Evolutionary conservation across 106 monocot species (phyloP), one percentile per base, ranked within the genome.

Genomic region (Cymbidium sinense): DNA sequence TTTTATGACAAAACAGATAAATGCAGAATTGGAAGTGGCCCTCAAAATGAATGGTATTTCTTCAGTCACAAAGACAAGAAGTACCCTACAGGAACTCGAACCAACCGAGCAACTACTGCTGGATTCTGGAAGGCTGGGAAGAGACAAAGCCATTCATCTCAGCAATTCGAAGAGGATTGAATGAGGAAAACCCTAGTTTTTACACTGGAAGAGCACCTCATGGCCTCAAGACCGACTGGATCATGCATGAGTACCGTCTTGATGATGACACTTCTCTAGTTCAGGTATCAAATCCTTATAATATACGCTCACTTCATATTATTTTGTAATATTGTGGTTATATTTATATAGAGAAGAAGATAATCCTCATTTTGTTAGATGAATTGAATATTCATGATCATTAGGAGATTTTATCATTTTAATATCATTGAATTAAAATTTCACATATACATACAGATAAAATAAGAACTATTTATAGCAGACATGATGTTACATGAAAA

Each of bases 211-310:
- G 94, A 79, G 94, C 94, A 0, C 94, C 94, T n/a, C 91, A 89
- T 64, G 94, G 94, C 58, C 88, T 86, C 81, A 94, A 91, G 85
- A 91, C 94, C 12, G 94, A 94, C 30, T 94, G 94, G 94, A 94
- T 94, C 84, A 94, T 94, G 91, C 94, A 94, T 28, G 94, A 94
- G 76, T 94, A 94, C 77, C 93, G 93, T 43, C 85, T 92, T 7
- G 85, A 89, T 27, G 84, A 86, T 35, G 87, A 78, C 43, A 82
- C 29, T 43, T 31, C 81, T 0, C 80, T 10, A 1, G 7, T 79
- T 82, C 67, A 67, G 67, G 67, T 67, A 67, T 67, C 12, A 15
- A 11, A 1, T 12, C 0, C 29, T 4, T 65, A 29, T 21, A 0
- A n/a, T 3, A 31, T 65, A 12, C 47, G 23, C 58, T 58, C 7